Percentiles rank a stretch among this genome's conserved stretches.
Evolutionary conservation across 768 basidiomycete genomes (phyloP).

Genomic region (Phylloporus sp.): DNA sequence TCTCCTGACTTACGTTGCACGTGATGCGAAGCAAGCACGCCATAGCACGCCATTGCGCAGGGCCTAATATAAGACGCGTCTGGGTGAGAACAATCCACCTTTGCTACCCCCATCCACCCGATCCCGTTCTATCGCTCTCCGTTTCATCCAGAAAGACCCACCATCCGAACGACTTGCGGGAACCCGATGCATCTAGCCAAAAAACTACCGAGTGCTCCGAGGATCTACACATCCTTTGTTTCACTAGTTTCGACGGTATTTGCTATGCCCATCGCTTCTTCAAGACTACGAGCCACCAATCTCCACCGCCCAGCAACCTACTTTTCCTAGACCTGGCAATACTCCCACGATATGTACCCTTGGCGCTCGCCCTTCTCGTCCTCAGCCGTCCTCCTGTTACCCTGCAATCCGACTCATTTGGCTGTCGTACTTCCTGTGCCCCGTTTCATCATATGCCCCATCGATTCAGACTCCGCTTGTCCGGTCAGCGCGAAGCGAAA

Average conservation of each 20-base stretch:
- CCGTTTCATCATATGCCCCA: not conserved
- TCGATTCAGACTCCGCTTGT: constrained; percentile 14
- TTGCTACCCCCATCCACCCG: not conserved
- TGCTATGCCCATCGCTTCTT: not conserved
- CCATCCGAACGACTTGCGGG: not conserved
- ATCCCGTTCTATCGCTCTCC: no score
- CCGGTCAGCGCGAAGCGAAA: not conserved
- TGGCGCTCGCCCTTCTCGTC: not conserved
- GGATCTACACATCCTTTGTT: not conserved
- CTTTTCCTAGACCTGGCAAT: not conserved
- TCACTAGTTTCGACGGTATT: not conserved
- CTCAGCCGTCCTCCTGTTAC: no score
- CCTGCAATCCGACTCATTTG: no score
- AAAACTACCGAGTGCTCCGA: not conserved
- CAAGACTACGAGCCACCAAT: not conserved
- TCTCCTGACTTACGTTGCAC: constrained; percentile 7
- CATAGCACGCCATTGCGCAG: constrained; percentile 19
- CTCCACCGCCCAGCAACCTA: not conserved
- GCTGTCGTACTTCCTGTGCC: not conserved
- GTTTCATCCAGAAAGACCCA: no score
- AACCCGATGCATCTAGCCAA: not conserved
- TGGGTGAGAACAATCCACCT: not conserved
- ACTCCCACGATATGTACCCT: not conserved
- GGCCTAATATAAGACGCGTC: constrained; percentile 21
- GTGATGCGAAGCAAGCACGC: constrained; percentile 33